A percentile compares a stretch with the other conserved stretches of the same genome.
These are phyloP conservation scores for Aspergillus spinulosporus DNA, from an alignment of 2,329 filamentous ascomycete genomes.

Conservation along the genomic window DNA sequence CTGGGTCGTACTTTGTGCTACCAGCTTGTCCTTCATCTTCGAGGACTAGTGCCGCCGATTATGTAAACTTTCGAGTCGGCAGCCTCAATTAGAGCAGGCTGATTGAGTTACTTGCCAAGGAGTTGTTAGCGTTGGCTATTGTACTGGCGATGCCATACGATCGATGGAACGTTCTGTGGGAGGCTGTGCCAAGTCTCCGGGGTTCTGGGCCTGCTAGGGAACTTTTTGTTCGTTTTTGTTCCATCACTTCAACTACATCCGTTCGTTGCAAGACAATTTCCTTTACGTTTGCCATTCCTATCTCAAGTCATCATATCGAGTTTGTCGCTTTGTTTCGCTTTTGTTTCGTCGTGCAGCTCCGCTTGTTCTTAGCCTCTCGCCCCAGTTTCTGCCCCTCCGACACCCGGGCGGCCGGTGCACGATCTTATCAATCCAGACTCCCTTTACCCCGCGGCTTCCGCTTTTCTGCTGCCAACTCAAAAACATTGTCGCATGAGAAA, in stretches of 20 bases:
- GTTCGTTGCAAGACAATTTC: slow-evolving; percentile 1
- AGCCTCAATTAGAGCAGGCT: background rate
- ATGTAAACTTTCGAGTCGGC: background rate
- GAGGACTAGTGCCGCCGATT: background rate
- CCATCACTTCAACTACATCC: slow-evolving; percentile 8
- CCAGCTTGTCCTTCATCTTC: background rate
- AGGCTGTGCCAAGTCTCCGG: slow-evolving; percentile 22
- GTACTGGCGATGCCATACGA: background rate
- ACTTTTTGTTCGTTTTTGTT: slow-evolving; percentile 21
- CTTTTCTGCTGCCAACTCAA: slow-evolving; percentile 14
- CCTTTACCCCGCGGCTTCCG: slow-evolving; percentile 26
- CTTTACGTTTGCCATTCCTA: slow-evolving; percentile 1
- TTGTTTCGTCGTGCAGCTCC: background rate
- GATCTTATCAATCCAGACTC: slow-evolving; percentile 21
- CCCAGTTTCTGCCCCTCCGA: background rate
- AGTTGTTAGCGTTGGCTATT: too few relatives aligned
- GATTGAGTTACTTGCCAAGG: background rate
- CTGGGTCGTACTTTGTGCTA: background rate
- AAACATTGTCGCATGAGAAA: slow-evolving; percentile 13
- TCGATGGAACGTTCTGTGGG: slow-evolving; percentile 6
- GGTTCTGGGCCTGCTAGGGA: slow-evolving; percentile 24
- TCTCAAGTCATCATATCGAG: background rate
- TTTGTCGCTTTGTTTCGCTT: background rate
- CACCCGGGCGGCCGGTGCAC: slow-evolving; percentile 12
- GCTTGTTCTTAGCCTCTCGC: background rate